Percentiles rank a stretch among this genome's conserved stretches.
Evolutionary conservation across 192 early-diverging fungal genomes (phyloP).

Genomic region (Rhizophagus sp.): DNA sequence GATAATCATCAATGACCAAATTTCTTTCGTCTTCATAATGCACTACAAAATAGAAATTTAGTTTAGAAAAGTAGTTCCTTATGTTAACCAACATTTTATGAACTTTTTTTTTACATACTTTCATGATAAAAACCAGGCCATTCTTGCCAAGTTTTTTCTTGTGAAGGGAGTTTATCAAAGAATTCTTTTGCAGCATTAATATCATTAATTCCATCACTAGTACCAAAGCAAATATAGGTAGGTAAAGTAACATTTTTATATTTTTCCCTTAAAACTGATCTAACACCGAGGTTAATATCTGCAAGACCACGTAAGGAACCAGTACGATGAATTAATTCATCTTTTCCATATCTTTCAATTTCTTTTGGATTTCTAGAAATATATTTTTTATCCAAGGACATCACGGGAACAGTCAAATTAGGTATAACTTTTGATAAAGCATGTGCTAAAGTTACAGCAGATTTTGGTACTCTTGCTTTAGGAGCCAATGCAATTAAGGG

Average conservation of each 20-base stretch:
- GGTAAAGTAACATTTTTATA: background rate
- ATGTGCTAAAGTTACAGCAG: no score
- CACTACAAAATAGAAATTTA: background rate
- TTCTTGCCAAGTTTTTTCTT: background rate
- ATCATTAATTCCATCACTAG: background rate
- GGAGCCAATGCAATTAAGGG: background rate
- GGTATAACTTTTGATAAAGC: background rate
- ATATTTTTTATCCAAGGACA: background rate
- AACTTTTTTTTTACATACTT: background rate
- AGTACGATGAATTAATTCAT: background rate
- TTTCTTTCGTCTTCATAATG: background rate
- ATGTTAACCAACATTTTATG: background rate
- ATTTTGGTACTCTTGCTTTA: background rate
- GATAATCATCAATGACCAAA: background rate
- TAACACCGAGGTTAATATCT: background rate
- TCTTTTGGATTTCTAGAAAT: background rate
- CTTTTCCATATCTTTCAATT: background rate
- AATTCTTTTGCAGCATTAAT: background rate
- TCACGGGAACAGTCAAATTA: background rate
- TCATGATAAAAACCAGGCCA: conserved; percentile 8
- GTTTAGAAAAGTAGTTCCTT: background rate
- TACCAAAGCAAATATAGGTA: conserved; percentile 1
- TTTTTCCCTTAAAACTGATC: background rate
- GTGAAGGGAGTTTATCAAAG: background rate
- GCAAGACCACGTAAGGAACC: background rate